Base-by-base conservation (phyloP, 257 asterid species). In the Plectranthus barbatus region DNA sequence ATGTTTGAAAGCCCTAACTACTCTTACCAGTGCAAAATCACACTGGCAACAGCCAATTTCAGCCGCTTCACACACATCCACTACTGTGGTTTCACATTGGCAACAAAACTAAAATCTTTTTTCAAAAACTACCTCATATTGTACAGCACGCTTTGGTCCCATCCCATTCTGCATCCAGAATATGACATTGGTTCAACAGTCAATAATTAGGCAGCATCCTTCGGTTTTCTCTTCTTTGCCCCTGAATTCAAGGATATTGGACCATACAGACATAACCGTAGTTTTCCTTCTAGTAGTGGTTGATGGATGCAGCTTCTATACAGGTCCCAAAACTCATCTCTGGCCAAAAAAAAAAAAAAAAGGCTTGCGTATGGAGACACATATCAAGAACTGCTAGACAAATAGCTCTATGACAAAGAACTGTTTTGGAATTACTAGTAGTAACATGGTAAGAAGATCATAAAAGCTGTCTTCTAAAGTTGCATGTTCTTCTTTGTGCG, bases 251-350 rank as follows among this genome's bases (percentile, higher is more conserved):
- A 64, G 52, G 84, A 81, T 41, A 80, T 42, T 50, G 81, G 81
- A 52, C 93, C 91, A 18, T 85, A 74, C 44, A 92, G 87, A 71
- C 85, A 82, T 47, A 92, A 76, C 20, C 87, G 94, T 24, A 89
- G 58, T 5, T 74, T 60, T 70, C 97, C 94, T 64, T 81, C 83
- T 29, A 92, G 79, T 64, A 89, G 63, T 24, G 74, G 83, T 56
- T 79, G 80, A 69, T 92, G 94, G 62, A 92, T 80, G 63, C 72
- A 83, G 80, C 75, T 82, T 78, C 60, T 78, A 48, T 89, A 86
- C 76, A 92, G 69, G 62, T 85, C 94, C 99, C 99, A 92, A 66
- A 92, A 86, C 84, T 89, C 99, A 33, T 92, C 95, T 62, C 99
- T 92, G 94, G n/a, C n/a, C n/a, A n/a, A n/a, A n/a, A n/a, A n/a